A percentile compares a stretch with the other conserved stretches of the same genome.
These are phyloP conservation scores for Colletotrichum echinochloae DNA, from an alignment of 2,329 filamentous ascomycete genomes.

Conservation along the genomic window DNA sequence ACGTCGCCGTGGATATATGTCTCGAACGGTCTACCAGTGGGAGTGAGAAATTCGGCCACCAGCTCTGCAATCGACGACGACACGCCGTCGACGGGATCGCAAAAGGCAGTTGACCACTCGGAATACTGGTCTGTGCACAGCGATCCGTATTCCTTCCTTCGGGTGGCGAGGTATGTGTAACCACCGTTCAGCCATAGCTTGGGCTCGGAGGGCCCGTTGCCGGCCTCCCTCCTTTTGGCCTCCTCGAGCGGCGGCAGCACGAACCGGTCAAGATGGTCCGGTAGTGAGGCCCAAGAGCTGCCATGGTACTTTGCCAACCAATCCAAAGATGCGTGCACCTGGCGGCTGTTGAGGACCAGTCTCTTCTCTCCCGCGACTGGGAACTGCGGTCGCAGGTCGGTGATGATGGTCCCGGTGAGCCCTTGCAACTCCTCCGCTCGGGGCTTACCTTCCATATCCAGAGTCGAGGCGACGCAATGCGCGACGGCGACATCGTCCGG, in stretches of 20 bases:
- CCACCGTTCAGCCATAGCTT: constrained; percentile 74
- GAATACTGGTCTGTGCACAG: constrained; percentile 60
- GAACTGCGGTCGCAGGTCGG: constrained; percentile 65
- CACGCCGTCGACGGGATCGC: constrained; percentile 47
- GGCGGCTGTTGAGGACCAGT: constrained; percentile 56
- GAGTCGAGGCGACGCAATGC: constrained; percentile 60
- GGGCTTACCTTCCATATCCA: constrained; percentile 44
- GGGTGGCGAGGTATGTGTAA: constrained; percentile 76
- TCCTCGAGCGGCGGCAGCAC: constrained; percentile 69
- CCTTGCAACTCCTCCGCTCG: constrained; percentile 50
- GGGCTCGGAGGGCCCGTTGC: constrained; percentile 30
- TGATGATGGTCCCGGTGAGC: constrained; percentile 67
- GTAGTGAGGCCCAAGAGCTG: constrained; percentile 59
- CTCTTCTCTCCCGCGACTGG: constrained; percentile 69
- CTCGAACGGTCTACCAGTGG: constrained; percentile 58
- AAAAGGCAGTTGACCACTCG: constrained; percentile 68
- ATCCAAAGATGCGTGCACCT: constrained; percentile 66
- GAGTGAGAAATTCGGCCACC: constrained; percentile 64
- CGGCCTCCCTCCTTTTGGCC: constrained; percentile 46
- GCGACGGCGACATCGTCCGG: constrained; percentile 60
- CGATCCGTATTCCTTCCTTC: constrained; percentile 65
- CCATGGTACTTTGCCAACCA: constrained; percentile 74
- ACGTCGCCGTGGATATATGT: constrained; percentile 77
- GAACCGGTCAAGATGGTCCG: constrained; percentile 50
- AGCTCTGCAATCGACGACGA: constrained; percentile 60